These are phyloP conservation scores for Cenchrus fungigraminus DNA, from an alignment of 176 grass and related monocot genomes.

Conservation along the genomic window DNA sequence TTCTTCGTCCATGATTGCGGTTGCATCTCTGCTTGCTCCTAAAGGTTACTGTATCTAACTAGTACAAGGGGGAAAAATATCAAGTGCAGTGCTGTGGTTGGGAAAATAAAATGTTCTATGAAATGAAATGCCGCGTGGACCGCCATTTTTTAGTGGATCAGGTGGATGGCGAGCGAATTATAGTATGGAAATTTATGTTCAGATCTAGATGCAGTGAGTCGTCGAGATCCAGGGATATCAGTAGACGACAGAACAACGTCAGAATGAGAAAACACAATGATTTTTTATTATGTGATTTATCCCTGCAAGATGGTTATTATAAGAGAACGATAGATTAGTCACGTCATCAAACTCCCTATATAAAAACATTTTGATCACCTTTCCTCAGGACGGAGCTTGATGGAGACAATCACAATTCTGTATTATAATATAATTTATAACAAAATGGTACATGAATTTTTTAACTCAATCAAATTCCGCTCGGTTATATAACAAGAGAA, in stretches of 20 bases:
- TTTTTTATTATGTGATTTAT: background rate
- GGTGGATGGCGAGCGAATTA: background rate
- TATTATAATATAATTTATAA: background rate
- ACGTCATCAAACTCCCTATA: background rate
- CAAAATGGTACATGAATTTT: background rate
- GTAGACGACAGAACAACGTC: background rate
- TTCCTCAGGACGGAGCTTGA: background rate
- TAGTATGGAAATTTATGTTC: background rate
- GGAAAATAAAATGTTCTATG: background rate
- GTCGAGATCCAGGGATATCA: background rate
- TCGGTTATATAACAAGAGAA: background rate
- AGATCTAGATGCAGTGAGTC: constrained; percentile 2
- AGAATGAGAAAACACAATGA: background rate
- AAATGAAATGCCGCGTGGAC: background rate
- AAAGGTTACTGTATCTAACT: background rate
- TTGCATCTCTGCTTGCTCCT: background rate
- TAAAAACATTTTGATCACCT: background rate
- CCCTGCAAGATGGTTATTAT: background rate
- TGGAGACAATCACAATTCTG: background rate
- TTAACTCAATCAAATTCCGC: background rate
- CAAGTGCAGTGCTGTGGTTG: background rate
- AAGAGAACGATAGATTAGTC: background rate
- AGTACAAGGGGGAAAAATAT: background rate
- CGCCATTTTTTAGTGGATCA: background rate
- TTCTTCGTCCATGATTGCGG: constrained; percentile 5